Percentiles rank a stretch among this genome's conserved stretches.
phyloP scores from a whole-genome alignment of 441 rosid genomes.

The Pelargonium australe region DNA sequence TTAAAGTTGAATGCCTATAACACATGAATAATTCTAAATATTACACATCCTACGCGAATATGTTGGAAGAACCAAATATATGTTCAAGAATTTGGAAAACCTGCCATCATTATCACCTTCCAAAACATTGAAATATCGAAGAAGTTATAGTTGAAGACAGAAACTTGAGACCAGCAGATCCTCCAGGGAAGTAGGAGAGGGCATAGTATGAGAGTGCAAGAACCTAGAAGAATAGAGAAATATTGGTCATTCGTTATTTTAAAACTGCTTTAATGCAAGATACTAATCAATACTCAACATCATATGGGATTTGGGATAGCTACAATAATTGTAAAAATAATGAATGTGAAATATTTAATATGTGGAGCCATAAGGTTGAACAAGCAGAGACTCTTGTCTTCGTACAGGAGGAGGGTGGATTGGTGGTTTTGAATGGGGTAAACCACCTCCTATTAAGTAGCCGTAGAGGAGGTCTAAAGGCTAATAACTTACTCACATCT shows the following conservation, averaged over 20 bases:
- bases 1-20: not conserved
- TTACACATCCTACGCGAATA: not conserved
- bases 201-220: constrained; percentile 46
- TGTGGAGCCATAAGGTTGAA: not conserved
- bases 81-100: not conserved
- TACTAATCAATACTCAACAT: no score
- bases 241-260: not conserved
- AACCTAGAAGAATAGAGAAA: constrained; percentile 34
- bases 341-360: no score
- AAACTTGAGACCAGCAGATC: constrained; percentile 56
- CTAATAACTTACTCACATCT: no score
- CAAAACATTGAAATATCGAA: constrained; percentile 36
- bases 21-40: not conserved
- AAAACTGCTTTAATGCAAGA: no score
- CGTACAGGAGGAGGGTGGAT: no score
- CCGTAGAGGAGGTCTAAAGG: no score
- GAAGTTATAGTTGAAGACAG: constrained; percentile 41
- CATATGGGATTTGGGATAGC: no score
- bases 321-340: no score
- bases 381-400: not conserved
- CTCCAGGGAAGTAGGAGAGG: constrained; percentile 64
- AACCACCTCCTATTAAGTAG: no score
- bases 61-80: not conserved
- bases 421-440: no score
- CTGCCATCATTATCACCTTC: constrained; percentile 31